phyloP scores from a whole-genome alignment of 2,329 filamentous ascomycete genomes.

The Colletotrichum coccodes region DNA sequence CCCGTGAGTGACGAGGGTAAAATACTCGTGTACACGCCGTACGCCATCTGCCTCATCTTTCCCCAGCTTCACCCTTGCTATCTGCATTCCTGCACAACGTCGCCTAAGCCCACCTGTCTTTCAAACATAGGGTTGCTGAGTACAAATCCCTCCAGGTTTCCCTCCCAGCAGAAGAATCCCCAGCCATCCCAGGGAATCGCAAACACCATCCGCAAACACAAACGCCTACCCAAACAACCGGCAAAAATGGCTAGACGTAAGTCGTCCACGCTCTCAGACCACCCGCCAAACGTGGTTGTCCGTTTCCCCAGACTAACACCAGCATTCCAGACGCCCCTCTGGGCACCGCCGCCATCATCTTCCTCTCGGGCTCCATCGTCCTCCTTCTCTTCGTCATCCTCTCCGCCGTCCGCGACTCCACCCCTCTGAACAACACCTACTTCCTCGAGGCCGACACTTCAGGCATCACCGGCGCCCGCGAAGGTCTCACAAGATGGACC shows the following conservation, averaged over 20 bases:
- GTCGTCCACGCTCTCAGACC: not conserved
- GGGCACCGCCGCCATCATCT: slow-evolving; percentile 55
- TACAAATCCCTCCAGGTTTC: slow-evolving; percentile 20
- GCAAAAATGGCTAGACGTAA: slow-evolving; percentile 23
- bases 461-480: slow-evolving; percentile 75
- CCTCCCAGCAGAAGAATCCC: not conserved
- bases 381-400: slow-evolving; percentile 70
- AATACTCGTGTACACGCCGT: not conserved
- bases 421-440: slow-evolving; percentile 78
- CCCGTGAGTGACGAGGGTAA: not conserved
- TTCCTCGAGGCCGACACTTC: slow-evolving; percentile 85
- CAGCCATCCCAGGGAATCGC: slow-evolving; percentile 20
- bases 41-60: not conserved
- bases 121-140: slow-evolving; percentile 2
- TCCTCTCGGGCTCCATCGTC: slow-evolving; percentile 62
- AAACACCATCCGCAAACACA: not conserved
- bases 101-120: not conserved
- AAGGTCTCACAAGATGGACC: slow-evolving; percentile 80
- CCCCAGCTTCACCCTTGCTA: not conserved
- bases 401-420: slow-evolving; percentile 57
- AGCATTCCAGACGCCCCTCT: slow-evolving; percentile 50
- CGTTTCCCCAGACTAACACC: not conserved
- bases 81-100: slow-evolving; percentile 19
- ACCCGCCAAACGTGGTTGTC: not conserved
- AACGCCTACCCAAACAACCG: not conserved